phyloP scores from a whole-genome alignment of 2,329 filamentous ascomycete species.

The Verticillium longisporum region DNA sequence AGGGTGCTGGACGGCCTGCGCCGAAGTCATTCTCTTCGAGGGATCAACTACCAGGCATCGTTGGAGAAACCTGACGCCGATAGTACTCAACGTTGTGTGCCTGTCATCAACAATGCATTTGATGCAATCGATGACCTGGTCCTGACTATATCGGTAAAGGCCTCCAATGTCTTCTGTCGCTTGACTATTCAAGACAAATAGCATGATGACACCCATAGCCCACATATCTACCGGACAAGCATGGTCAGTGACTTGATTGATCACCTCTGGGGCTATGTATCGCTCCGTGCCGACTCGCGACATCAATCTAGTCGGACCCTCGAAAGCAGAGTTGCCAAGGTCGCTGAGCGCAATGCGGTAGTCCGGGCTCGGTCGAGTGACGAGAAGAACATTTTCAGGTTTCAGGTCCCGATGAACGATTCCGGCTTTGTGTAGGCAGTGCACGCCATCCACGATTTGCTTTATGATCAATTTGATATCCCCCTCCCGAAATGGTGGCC shows the following conservation, averaged over 20 bases:
- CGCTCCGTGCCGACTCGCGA: constrained; percentile 37
- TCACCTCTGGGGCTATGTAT: constrained; percentile 45
- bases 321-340: constrained; percentile 40
- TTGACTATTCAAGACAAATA: constrained; percentile 18
- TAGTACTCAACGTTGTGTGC: background rate
- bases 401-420: constrained; percentile 49
- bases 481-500: constrained; percentile 25
- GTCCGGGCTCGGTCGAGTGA: constrained; percentile 32
- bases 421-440: constrained; percentile 40
- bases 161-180: constrained; percentile 5
- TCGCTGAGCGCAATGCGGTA: constrained; percentile 45
- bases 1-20: constrained; percentile 21
- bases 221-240: constrained; percentile 40
- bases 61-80: background rate
- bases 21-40: constrained; percentile 22
- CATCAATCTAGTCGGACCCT: constrained; percentile 30
- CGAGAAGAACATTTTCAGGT: constrained; percentile 45
- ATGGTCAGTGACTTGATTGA: constrained; percentile 19
- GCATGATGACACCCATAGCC: constrained; percentile 40
- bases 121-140: constrained; percentile 18
- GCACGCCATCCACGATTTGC: constrained; percentile 38
- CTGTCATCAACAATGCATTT: constrained; percentile 3
- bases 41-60: constrained; percentile 24
- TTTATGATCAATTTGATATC: constrained; percentile 37
- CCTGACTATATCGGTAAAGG: constrained; percentile 17